Base-by-base conservation (phyloP, 768 basidiomycete genomes). In the Trichaptum fuscoviolaceum region DNA sequence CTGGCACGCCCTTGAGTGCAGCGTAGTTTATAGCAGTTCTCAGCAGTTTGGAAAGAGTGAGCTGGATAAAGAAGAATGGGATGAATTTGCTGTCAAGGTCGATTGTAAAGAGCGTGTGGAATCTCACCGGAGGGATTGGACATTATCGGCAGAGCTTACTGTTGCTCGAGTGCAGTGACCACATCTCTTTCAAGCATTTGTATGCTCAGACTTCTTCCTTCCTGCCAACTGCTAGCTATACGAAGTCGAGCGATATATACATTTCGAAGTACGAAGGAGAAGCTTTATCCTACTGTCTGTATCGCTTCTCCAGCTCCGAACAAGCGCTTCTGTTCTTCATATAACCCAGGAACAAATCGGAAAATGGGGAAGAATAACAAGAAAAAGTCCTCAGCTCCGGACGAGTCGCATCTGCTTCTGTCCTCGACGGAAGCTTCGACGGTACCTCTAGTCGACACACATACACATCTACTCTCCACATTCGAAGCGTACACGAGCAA, bases 401-500 rank as follows among this genome's bases (percentile, higher is more conserved):
- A 25, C 24, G 59, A 61, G 24, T 34, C 24, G 15, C 30, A 25
- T 61, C 15, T 61, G 30, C 59, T 25, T 15, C 23, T 61, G 25
- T 34, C 59, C 15, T 25, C 24, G 2, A 17, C 24, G 25, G 24
- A 25, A 25, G 15, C 24, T 61, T 25, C 25, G 23, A 24, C 59
- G 2, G 25, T 34, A 61, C 77, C 82, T 1, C 85, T 95, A 70
- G 80, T 94, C 20, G 93, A 95, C 77, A 95, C 93, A 0, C 93
- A 95, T 77, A 92, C 91, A 0, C 93, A 95, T 71, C 78, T 95
- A n/a, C 80, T 88, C 9, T 85, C 89, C 0, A 95, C 93, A 0
- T 95, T 84, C 70, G 79, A 81, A 0, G 71, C 79, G 20, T 95
- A 94, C 73, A 79, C 81, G 34, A 73, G 71, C 42, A 86, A 84